Evolutionary conservation across 169 alveolate species (phyloP).

Genomic region (Perkinsus marinus): DNA sequence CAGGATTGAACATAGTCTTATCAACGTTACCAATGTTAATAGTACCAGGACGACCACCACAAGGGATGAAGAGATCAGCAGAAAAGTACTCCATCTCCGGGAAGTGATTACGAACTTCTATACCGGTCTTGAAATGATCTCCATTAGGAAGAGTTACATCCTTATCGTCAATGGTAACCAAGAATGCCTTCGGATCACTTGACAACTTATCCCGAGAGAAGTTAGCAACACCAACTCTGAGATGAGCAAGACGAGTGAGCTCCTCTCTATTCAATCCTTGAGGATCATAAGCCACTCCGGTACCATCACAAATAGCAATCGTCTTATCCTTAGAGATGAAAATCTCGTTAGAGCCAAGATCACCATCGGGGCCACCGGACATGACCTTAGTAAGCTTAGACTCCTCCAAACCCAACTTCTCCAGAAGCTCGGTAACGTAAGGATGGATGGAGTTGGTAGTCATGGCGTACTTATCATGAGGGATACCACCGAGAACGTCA

Average conservation of each 20-base stretch:
- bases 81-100: constrained; percentile 34
- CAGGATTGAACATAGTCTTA: constrained; percentile 28
- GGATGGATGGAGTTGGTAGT: constrained; percentile 42
- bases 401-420: constrained; percentile 40
- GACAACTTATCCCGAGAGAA: too few species aligned
- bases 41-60: constrained; percentile 73
- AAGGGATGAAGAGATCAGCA: constrained; percentile 63
- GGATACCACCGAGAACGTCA: constrained; percentile 65
- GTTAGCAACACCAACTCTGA: too few species aligned
- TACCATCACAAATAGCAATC: constrained; percentile 53
- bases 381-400: constrained; percentile 51
- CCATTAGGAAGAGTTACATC: too few species aligned
- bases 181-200: not conserved
- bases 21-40: constrained; percentile 46
- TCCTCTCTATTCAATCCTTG: constrained; percentile 54
- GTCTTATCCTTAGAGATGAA: constrained; percentile 52
- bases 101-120: constrained; percentile 16
- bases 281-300: constrained; percentile 66
- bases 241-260: constrained; percentile 41
- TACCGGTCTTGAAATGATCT: too few species aligned
- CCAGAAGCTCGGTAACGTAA: constrained; percentile 14
- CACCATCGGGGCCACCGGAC: constrained; percentile 78
- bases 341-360: constrained; percentile 64
- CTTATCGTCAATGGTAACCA: constrained; percentile 9
- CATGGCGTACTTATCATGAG: constrained; percentile 69